phyloP scores from a whole-genome alignment of 495 filamentous ascomycete species.

The Hypoxylon trugodes region DNA sequence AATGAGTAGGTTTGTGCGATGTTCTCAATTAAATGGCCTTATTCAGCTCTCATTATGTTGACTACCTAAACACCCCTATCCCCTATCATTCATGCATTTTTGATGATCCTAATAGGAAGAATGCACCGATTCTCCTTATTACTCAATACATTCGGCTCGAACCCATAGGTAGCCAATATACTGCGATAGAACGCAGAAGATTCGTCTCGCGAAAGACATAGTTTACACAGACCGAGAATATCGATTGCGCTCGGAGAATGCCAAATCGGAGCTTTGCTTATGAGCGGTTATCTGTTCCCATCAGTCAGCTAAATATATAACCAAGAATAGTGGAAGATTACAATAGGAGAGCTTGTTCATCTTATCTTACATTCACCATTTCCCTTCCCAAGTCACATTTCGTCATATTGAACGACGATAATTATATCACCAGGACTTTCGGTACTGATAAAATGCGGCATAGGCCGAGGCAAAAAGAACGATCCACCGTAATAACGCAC shows the following conservation, averaged over 20 bases:
- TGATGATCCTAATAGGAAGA: not conserved
- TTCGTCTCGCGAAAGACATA: not conserved
- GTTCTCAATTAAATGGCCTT: too few relatives aligned
- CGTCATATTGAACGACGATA: too few relatives aligned
- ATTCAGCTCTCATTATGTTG: not conserved
- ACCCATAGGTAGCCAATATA: not conserved
- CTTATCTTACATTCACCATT: not conserved
- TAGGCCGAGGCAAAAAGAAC: constrained; percentile 47
- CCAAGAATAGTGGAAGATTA: not conserved
- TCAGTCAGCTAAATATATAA: constrained; percentile 2
- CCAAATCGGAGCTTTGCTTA: constrained; percentile 23
- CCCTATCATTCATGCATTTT: too few relatives aligned
- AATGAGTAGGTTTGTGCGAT: too few relatives aligned
- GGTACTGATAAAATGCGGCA: constrained; percentile 29
- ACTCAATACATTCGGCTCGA: not conserved
- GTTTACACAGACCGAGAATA: not conserved
- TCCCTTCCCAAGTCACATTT: not conserved
- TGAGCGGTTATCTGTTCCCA: constrained; percentile 3
- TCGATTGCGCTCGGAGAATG: not conserved
- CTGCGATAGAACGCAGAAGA: not conserved
- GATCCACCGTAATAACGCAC: constrained; percentile 59
- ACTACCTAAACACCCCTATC: not conserved
- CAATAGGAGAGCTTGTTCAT: not conserved
- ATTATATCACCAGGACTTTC: not conserved
- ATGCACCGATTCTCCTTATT: not conserved